Evolutionary conservation across 129 eudicot genomes (phyloP).

Genomic region (Lonicera japonica): DNA sequence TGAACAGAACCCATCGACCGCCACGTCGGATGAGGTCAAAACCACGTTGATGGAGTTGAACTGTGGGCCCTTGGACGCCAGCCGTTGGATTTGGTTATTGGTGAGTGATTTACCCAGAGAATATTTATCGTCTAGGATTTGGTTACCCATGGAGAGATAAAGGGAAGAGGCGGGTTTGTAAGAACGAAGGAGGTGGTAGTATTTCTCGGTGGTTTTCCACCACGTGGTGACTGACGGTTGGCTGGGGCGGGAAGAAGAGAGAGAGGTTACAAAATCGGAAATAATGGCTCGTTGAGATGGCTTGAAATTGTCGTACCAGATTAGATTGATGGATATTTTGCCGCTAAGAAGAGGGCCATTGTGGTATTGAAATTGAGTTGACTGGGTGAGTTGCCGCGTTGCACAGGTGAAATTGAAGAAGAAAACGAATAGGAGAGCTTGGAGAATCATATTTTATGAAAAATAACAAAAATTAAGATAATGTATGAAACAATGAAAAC

Average conservation of each 20-base stretch:
- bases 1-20: slow-evolving; percentile 19
- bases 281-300: slow-evolving; percentile 20
- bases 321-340: slow-evolving; percentile 15
- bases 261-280: slow-evolving; percentile 24
- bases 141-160: neutral
- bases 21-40: slow-evolving; percentile 19
- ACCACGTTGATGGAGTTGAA: slow-evolving; percentile 15
- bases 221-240: slow-evolving; percentile 28
- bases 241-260: slow-evolving; percentile 5
- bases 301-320: slow-evolving; percentile 25
- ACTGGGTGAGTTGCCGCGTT: neutral
- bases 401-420: neutral
- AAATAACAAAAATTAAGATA: neutral
- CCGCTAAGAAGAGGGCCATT: slow-evolving; percentile 20
- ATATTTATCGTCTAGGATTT: slow-evolving; percentile 9
- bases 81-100: slow-evolving; percentile 1
- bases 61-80: slow-evolving; percentile 15
- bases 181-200: slow-evolving; percentile 13
- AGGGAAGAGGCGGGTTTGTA: neutral
- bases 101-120: slow-evolving; percentile 23
- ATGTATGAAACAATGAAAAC: too few species aligned
- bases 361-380: slow-evolving; percentile 16
- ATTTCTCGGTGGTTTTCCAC: slow-evolving; percentile 21
- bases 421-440: neutral
- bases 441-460: neutral